Percentiles rank a stretch among this genome's conserved stretches.
Evolutionary conservation across 129 eudicot genomes (phyloP).

Genomic region (Centella asiatica): DNA sequence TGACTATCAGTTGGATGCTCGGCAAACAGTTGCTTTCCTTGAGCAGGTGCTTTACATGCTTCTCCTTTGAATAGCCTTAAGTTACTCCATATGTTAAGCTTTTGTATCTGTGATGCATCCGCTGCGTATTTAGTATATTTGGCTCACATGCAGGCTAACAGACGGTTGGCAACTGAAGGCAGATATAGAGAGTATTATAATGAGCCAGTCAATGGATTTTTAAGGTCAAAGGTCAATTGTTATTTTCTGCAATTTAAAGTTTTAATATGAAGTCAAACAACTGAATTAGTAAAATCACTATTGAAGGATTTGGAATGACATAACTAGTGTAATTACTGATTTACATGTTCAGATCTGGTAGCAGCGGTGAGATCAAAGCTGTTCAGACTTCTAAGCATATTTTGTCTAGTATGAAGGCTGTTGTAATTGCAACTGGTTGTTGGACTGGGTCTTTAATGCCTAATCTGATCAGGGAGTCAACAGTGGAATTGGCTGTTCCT

Average conservation of each 20-base stretch:
- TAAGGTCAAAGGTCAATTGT: conserved; percentile 36
- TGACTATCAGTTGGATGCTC: conserved; percentile 82
- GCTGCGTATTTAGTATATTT: conserved; percentile 1
- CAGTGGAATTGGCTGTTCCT: conserved; percentile 46
- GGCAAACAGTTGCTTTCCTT: conserved; percentile 61
- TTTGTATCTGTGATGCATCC: not conserved
- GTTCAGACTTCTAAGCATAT: conserved; percentile 66
- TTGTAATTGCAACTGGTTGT: conserved; percentile 81
- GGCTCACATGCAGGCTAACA: conserved; percentile 53
- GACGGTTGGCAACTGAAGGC: conserved; percentile 54
- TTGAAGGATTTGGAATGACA: conserved; percentile 4
- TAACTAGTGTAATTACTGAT: not conserved
- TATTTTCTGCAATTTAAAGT: not conserved
- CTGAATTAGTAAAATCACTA: not conserved
- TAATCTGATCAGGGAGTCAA: conserved; percentile 32
- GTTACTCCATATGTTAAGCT: not conserved
- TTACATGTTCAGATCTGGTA: conserved; percentile 43
- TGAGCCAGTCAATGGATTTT: conserved; percentile 65
- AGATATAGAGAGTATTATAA: conserved; percentile 81
- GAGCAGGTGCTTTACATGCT: conserved; percentile 41
- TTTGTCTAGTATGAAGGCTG: conserved; percentile 57
- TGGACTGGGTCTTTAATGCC: conserved; percentile 88
- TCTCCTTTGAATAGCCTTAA: not conserved
- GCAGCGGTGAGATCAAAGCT: conserved; percentile 61
- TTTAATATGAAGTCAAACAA: conserved; percentile 1